Percentiles rank a stretch among this genome's conserved stretches.
phyloP scores from a whole-genome alignment of 192 early-diverging fungal genomes.

The Geranomyces michiganensis region DNA sequence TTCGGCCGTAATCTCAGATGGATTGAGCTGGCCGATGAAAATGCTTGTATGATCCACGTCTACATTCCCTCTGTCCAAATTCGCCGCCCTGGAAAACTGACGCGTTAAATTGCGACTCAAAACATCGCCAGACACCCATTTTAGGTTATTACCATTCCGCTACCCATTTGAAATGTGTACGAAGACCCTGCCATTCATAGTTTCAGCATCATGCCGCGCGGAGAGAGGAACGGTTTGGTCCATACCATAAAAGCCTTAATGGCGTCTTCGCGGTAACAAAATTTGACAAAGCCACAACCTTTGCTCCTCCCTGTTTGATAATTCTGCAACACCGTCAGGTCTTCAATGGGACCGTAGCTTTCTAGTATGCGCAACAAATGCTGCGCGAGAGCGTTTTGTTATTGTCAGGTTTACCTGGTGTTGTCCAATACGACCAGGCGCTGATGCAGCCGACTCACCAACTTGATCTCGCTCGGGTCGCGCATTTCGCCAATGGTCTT shows the following conservation, averaged over 20 bases:
- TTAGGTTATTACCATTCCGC: constrained; percentile 69
- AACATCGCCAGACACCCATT: background rate
- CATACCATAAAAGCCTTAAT: constrained; percentile 64
- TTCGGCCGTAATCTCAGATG: constrained; percentile 42
- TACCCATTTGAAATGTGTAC: constrained; percentile 47
- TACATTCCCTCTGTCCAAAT: constrained; percentile 43
- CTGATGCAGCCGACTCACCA: background rate
- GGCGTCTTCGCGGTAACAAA: constrained; percentile 70
- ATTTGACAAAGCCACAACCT: constrained; percentile 73
- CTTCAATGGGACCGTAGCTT: constrained; percentile 65
- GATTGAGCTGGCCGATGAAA: constrained; percentile 70
- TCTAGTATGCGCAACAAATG: constrained; percentile 43
- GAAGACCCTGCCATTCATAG: constrained; percentile 38
- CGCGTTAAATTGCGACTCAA: too few relatives aligned
- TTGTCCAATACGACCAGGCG: too few relatives aligned
- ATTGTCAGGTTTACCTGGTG: background rate
- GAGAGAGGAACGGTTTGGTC: background rate
- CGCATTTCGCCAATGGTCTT: constrained; percentile 45
- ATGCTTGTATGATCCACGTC: constrained; percentile 62
- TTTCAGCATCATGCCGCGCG: background rate
- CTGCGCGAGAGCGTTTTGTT: constrained; percentile 25
- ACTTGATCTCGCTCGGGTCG: constrained; percentile 20
- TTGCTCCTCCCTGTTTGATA: constrained; percentile 42
- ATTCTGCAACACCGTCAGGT: constrained; percentile 56
- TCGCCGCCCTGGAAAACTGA: constrained; percentile 53